Percentiles rank a stretch among this genome's conserved stretches.
These are phyloP conservation scores for Furculomyces boomerangus DNA, from an alignment of 371 early-diverging fungal genomes.

Conservation along the genomic window DNA sequence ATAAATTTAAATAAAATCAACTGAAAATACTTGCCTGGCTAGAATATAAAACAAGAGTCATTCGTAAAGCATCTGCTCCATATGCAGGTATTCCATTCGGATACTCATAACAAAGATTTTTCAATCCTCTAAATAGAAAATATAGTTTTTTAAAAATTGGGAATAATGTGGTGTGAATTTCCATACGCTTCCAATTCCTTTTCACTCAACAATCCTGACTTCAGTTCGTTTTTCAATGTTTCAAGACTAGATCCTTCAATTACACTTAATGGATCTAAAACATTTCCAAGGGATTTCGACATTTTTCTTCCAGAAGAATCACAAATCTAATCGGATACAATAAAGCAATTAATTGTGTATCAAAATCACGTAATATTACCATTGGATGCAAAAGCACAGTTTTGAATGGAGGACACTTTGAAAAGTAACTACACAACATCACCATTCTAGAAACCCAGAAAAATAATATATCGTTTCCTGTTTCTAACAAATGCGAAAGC, in stretches of 20 bases:
- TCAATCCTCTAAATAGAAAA: slow-evolving; percentile 20
- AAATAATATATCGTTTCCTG: slow-evolving; percentile 98
- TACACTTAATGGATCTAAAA: slow-evolving; percentile 57
- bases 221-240: slow-evolving; percentile 24
- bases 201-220: slow-evolving; percentile 57
- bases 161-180: background rate
- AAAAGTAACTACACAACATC: slow-evolving; percentile 87
- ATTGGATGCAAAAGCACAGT: slow-evolving; percentile 60
- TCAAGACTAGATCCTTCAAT: slow-evolving; percentile 41
- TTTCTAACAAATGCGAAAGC: slow-evolving; percentile 74
- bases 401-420: slow-evolving; percentile 68
- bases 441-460: slow-evolving; percentile 99
- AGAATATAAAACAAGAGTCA: slow-evolving; percentile 75
- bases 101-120: slow-evolving; percentile 62
- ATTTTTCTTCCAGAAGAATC: slow-evolving; percentile 61
- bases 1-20: slow-evolving; percentile 9
- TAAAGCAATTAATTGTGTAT: background rate
- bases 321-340: slow-evolving; percentile 2
- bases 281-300: slow-evolving; percentile 92
- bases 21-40: slow-evolving; percentile 31
- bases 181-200: slow-evolving; percentile 52
- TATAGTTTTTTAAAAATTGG: background rate
- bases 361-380: slow-evolving; percentile 23
- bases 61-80: slow-evolving; percentile 94
- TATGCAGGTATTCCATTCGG: slow-evolving; percentile 90